phyloP scores from a whole-genome alignment of 2,329 filamentous ascomycete species.

The Magnaporthiopsis poae region DNA sequence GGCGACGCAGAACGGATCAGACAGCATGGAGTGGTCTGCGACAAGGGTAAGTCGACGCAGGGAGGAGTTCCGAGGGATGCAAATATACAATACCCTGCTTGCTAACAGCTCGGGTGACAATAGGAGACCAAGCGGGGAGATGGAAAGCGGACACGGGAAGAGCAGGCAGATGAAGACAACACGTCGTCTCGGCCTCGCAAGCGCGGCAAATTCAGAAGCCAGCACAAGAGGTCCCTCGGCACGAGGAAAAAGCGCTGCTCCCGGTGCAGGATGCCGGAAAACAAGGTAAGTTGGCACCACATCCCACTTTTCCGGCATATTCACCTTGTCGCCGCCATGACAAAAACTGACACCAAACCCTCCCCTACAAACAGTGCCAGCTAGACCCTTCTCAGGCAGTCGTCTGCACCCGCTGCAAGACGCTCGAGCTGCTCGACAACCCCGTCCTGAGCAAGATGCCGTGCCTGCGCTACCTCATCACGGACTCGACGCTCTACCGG shows the following conservation, averaged over 20 bases:
- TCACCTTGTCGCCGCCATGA: not conserved
- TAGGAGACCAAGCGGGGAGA: not conserved
- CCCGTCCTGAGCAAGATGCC: slow-evolving; percentile 14
- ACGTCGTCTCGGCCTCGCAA: not conserved
- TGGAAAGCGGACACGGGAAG: not conserved
- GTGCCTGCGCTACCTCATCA: slow-evolving; percentile 18
- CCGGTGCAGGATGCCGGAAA: not conserved
- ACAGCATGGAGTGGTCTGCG: not conserved
- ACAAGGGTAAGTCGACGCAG: not conserved
- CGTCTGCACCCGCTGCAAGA: not conserved
- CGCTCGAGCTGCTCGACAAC: not conserved
- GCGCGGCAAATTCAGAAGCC: not conserved
- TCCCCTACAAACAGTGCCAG: not conserved
- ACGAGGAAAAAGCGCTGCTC: not conserved
- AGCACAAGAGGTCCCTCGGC: not conserved
- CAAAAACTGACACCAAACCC: not conserved
- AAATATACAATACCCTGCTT: not conserved
- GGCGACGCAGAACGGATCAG: too few species aligned
- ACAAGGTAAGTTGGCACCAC: not conserved
- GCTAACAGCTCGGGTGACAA: not conserved
- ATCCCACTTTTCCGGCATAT: not conserved
- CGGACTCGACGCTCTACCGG: slow-evolving; percentile 16
- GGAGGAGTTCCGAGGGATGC: too few species aligned
- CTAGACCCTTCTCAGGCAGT: too few species aligned
- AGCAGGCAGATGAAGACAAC: not conserved